Evolutionary conservation across 768 basidiomycete genomes (phyloP).

Genomic region (Amanita exitialis): DNA sequence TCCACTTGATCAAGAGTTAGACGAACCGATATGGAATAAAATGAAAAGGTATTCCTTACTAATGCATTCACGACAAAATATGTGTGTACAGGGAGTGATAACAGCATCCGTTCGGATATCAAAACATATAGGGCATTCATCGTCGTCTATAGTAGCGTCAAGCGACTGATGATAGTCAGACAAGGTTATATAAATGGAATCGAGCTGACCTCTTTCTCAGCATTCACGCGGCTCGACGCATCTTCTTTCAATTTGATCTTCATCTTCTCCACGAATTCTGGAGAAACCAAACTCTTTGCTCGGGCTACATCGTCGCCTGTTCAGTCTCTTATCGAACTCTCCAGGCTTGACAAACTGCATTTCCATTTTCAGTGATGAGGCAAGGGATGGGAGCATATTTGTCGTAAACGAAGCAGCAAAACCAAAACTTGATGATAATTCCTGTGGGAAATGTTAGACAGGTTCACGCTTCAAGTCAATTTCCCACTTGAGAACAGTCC

Average conservation of each 20-base stretch:
- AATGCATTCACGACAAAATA: constrained; percentile 55
- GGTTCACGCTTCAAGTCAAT: neutral
- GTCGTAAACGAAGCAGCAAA: constrained; percentile 44
- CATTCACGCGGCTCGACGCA: constrained; percentile 32
- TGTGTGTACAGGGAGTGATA: constrained; percentile 49
- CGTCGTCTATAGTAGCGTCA: constrained; percentile 37
- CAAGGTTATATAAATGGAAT: neutral
- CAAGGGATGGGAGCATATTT: constrained; percentile 62
- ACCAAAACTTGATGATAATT: constrained; percentile 50
- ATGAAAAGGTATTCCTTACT: constrained; percentile 19
- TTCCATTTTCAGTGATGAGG: constrained; percentile 48
- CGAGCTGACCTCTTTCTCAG: constrained; percentile 39
- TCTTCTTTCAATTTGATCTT: constrained; percentile 33
- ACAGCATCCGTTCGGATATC: constrained; percentile 44
- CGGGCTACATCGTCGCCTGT: constrained; percentile 34
- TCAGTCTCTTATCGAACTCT: constrained; percentile 23
- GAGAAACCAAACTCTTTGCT: constrained; percentile 30
- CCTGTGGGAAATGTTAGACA: constrained; percentile 14
- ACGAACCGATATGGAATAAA: neutral
- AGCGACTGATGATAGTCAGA: constrained; percentile 23
- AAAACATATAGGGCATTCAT: constrained; percentile 62
- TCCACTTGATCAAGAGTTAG: constrained; percentile 20
- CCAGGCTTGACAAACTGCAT: constrained; percentile 32
- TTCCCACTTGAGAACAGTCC: constrained; percentile 58
- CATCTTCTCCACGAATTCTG: constrained; percentile 41